Base-by-base conservation (phyloP, 2,329 filamentous ascomycete species). In the Fusarium sp. region DNA sequence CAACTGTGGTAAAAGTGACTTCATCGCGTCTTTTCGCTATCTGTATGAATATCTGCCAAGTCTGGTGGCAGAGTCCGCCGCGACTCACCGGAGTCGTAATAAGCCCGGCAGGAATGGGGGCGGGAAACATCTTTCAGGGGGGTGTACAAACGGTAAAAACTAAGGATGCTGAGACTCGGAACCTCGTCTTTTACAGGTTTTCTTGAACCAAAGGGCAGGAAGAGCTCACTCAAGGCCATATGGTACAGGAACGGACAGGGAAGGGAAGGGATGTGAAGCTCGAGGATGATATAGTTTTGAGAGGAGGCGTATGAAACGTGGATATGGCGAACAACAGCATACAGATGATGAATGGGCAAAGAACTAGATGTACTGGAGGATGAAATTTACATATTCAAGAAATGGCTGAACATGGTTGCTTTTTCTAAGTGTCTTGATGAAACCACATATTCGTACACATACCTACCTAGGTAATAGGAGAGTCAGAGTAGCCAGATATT, bases 1-100 rank as follows among this genome's bases (percentile, higher is more conserved):
- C 50, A 65, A 28, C 53, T 46, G 52, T 62, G 69, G 69, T 62
- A 75, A 75, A 75, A 74, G 71, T 72, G 72, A 69, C 65, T 71
- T 70, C 55, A 19, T 61, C 58, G 62, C 51, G 63, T 69, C 58
- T 62, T 71, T 69, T 58, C 61, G 59, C 52, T 65, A 67, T 70
- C 50, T 77, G 75, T 77, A 77, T 63, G 72, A 77, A 67, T 73
- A 77, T 71, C 61, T 70, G 69, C 65, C 67, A 56, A 62, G 50
- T 49, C 53, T 44, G 68, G 64, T 62, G 68, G 65, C 67, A 53
- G 62, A 68, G 64, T 28, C 45, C 30, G 63, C 56, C 58, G 55
- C 56, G 67, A 56, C 68, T 65, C 54, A 50, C 46, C 45, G 53
- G 44, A 55, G 65, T 49, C 51, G 46, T 59, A 51, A 59, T 60